Evolutionary conservation across 116 monocot species (phyloP).

Genomic region (Posidonia oceanica): DNA sequence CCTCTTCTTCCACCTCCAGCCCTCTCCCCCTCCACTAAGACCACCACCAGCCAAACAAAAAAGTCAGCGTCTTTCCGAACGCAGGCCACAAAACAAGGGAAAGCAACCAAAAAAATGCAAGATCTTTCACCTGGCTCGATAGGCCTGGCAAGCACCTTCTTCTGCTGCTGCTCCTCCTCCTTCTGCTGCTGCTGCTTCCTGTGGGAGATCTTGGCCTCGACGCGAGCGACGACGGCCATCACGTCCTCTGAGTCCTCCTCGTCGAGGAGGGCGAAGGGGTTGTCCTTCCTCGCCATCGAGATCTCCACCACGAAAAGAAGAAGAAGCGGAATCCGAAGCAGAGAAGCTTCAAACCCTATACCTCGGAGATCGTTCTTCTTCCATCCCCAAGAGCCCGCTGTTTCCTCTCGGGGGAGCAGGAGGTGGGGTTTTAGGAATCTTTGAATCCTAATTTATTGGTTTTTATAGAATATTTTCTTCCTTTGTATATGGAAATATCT

Average conservation of each 20-base stretch:
- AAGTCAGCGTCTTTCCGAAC: neutral
- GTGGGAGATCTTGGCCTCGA: neutral
- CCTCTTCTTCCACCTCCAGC: neutral
- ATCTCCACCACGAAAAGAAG: too few relatives aligned
- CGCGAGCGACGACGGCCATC: neutral
- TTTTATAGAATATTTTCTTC: too few relatives aligned
- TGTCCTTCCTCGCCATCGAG: neutral
- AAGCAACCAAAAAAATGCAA: neutral
- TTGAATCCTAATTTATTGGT: too few relatives aligned
- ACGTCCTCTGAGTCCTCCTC: constrained; percentile 4
- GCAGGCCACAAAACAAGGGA: neutral
- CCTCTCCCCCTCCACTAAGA: neutral
- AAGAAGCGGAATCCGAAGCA: too few relatives aligned
- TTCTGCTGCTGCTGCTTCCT: too few relatives aligned
- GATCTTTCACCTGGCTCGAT: neutral
- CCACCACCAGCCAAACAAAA: neutral
- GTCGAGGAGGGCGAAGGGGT: constrained; percentile 18
- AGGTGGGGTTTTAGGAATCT: neutral
- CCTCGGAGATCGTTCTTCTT: too few relatives aligned
- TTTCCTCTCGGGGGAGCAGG: neutral
- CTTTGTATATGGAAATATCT: too few relatives aligned
- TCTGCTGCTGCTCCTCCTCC: neutral
- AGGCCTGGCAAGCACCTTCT: neutral
- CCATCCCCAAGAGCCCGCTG: too few relatives aligned
- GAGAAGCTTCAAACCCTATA: too few relatives aligned